Base-by-base conservation (phyloP, 768 basidiomycete genomes). In the Gyrodon lividus region DNA sequence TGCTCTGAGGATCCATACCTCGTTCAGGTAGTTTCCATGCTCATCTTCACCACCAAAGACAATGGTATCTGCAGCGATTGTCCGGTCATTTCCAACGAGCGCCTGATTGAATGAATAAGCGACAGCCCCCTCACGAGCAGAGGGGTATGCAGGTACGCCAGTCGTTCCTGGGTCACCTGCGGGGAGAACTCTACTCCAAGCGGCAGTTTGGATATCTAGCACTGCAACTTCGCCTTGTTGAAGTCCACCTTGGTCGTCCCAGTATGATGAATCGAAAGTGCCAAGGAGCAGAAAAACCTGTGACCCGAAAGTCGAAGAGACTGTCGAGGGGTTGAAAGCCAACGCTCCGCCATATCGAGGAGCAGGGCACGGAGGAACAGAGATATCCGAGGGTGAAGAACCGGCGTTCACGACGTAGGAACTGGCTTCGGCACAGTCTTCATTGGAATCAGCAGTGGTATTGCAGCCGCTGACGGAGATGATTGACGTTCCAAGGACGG, bases 11-110 rank as follows among this genome's bases (percentile, higher is more conserved):
- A 92, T 65, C 90, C 90, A 92, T 10, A 92, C 62, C 50, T 92
- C 90, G 35, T 82, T 78, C 4, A 90, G 73, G 61, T 87, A 84
- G 22, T 73, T 79, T 13, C 89, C 89, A 49, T 71, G 64, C 39
- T 74, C 72, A 63, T 89, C 87, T 58, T 78, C 78, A 35, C 90
- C 90, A 30, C 90, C 90, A 56, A 89, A 92, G 9, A 92, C 80
- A 40, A 92, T 77, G 16, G 81, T 86, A 62, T 92, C 90, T 22
- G 87, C 74, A 17, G 77, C 79, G 17, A 59, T 59, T 20, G 60
- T 64, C 20, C 79, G 74, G 34, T 75, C 68, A 6, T 59, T 56
- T 7, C 89, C 89, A 7, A 89, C 83, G 7, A 90, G 74, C 2
- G 79, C 74, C 47, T 67, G 54, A 19, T 62, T 55, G 60, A 72